Evolutionary conservation across 371 early-diverging fungal species (phyloP).

Genomic region (Mortierella sp.): DNA sequence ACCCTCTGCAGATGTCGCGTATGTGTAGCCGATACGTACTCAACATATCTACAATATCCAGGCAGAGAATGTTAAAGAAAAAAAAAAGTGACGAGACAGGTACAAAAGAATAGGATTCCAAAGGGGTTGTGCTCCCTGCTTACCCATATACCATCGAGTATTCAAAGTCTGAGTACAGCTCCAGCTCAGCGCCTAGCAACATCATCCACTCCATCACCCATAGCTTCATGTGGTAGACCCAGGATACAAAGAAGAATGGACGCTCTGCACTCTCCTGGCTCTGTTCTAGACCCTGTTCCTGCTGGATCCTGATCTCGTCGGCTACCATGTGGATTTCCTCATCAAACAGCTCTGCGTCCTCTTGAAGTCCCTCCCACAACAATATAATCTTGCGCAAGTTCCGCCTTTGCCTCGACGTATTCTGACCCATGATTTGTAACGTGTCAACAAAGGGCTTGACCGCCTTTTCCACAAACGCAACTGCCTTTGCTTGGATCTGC

Average conservation of each 20-base stretch:
- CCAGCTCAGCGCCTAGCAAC: slow-evolving; percentile 76
- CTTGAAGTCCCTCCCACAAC: slow-evolving; percentile 77
- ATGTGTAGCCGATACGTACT: slow-evolving; percentile 56
- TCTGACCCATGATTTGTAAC: slow-evolving; percentile 75
- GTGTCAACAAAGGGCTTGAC: slow-evolving; percentile 67
- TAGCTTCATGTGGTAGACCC: slow-evolving; percentile 79
- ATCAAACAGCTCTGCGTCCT: slow-evolving; percentile 61
- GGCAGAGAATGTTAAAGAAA: not conserved
- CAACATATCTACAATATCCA: slow-evolving; percentile 38
- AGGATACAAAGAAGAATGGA: slow-evolving; percentile 76
- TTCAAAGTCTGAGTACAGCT: slow-evolving; percentile 77
- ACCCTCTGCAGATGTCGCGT: slow-evolving; percentile 55
- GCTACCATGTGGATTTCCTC: slow-evolving; percentile 35
- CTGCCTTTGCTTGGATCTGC: slow-evolving; percentile 18
- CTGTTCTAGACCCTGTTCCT: slow-evolving; percentile 1
- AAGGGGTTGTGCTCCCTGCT: too few species aligned
- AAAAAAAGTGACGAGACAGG: not conserved
- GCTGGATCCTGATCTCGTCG: slow-evolving; percentile 39
- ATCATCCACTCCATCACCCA: slow-evolving; percentile 69
- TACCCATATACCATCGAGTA: slow-evolving; percentile 76
- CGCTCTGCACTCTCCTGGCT: slow-evolving; percentile 6
- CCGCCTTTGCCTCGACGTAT: slow-evolving; percentile 76
- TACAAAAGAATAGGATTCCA: not conserved
- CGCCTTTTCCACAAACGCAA: slow-evolving; percentile 38
- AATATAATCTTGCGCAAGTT: slow-evolving; percentile 68